These are phyloP conservation scores for Pseudogymnoascus sp. DNA, from an alignment of 2,329 filamentous ascomycete genomes.

Conservation along the genomic window DNA sequence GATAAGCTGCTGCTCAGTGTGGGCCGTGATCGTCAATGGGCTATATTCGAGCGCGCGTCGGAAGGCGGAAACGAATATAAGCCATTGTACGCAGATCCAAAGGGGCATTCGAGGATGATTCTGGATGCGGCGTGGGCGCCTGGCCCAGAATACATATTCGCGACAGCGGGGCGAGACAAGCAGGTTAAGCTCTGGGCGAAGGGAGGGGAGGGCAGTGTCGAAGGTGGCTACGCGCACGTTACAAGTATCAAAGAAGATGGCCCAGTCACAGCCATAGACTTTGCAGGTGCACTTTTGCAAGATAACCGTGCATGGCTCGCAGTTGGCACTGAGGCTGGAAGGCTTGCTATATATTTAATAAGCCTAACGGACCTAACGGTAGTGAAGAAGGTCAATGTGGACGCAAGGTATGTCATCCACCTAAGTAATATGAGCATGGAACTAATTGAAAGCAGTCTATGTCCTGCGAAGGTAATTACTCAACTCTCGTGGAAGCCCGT, in stretches of 20 bases:
- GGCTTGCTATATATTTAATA: slow-evolving; percentile 25
- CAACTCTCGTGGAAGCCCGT: slow-evolving; percentile 64
- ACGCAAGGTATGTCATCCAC: slow-evolving; percentile 21
- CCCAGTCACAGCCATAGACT: slow-evolving; percentile 67
- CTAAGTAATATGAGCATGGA: not conserved
- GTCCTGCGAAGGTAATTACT: slow-evolving; percentile 31
- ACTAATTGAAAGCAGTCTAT: slow-evolving; percentile 36
- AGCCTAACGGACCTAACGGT: slow-evolving; percentile 27
- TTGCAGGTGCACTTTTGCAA: slow-evolving; percentile 39
- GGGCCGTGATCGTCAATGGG: slow-evolving; percentile 87
- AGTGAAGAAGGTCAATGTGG: slow-evolving; percentile 18
- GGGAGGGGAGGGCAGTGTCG: slow-evolving; percentile 18
- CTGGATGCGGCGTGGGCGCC: slow-evolving; percentile 78
- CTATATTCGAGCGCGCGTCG: slow-evolving; percentile 59
- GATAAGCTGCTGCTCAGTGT: slow-evolving; percentile 77
- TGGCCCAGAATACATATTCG: slow-evolving; percentile 51
- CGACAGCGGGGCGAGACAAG: slow-evolving; percentile 88
- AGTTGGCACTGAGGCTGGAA: slow-evolving; percentile 48
- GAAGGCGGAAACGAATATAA: slow-evolving; percentile 42
- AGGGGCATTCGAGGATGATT: slow-evolving; percentile 90
- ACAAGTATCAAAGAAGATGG: slow-evolving; percentile 47
- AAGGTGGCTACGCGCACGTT: slow-evolving; percentile 27
- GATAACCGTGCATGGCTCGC: slow-evolving; percentile 40
- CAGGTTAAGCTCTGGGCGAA: slow-evolving; percentile 64
- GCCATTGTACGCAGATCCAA: slow-evolving; percentile 61